Percentiles rank a stretch among this genome's conserved stretches.
Evolutionary conservation across 164 flowering plant species (phyloP).

Genomic region (Hamamelis virginiana): DNA sequence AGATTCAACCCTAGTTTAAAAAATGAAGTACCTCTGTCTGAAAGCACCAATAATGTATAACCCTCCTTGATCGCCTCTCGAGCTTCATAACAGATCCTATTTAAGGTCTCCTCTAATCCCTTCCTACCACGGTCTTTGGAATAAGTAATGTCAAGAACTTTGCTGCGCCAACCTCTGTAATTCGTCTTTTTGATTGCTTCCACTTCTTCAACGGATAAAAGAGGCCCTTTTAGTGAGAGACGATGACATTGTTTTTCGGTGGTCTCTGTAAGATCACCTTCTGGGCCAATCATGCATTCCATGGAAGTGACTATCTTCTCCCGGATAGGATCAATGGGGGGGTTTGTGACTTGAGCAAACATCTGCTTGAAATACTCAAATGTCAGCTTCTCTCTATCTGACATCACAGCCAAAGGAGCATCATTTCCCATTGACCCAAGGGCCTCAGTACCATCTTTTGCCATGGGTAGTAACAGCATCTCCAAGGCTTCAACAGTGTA

Average conservation of each 20-base stretch:
- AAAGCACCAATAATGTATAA: conserved; percentile 78
- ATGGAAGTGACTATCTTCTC: conserved; percentile 98
- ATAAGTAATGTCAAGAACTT: conserved; percentile 90
- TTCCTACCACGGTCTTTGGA: conserved; percentile 69
- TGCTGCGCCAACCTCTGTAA: conserved; percentile 92
- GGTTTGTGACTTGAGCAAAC: conserved; percentile 99
- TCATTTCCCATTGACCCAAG: conserved; percentile 99
- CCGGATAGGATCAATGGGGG: conserved; percentile 98
- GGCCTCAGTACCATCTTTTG: conserved; percentile 95
- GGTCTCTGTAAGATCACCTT: conserved; percentile 95
- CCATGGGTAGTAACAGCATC: conserved; percentile 97
- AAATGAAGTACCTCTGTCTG: conserved; percentile 81
- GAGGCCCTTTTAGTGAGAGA: conserved; percentile 89
- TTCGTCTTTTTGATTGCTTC: conserved; percentile 93
- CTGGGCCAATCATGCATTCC: conserved; percentile 99
- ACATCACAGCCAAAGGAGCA: conserved; percentile 97
- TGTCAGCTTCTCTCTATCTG: conserved; percentile 85
- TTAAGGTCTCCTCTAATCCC: conserved; percentile 91
- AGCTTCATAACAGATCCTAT: conserved; percentile 88
- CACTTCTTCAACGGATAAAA: conserved; percentile 76
- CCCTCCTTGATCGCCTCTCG: conserved; percentile 85
- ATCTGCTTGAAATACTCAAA: conserved; percentile 99
- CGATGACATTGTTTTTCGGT: conserved; percentile 95
- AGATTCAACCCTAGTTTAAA: background rate
- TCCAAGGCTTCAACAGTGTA: conserved; percentile 94